These are phyloP conservation scores for Phlyctochytrium arcticum DNA, from an alignment of 192 early-diverging fungal species.

Conservation along the genomic window DNA sequence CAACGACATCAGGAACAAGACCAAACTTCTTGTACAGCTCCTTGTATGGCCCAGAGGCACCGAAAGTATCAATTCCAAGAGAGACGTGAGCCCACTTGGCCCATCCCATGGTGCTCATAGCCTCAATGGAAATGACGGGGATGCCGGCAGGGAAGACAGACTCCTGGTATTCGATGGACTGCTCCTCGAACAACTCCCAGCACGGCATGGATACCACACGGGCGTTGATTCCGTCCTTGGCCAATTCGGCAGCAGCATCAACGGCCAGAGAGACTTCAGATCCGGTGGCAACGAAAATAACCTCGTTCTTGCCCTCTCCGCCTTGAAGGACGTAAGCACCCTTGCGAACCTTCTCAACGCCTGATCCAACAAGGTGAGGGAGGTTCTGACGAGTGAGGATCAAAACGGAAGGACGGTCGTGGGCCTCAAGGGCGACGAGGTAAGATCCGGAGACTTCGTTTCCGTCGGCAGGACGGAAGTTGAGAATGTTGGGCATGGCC, in stretches of 20 bases:
- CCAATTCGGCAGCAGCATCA: slow-evolving; percentile 75
- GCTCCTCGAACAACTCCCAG: slow-evolving; percentile 81
- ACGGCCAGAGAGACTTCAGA: slow-evolving; percentile 89
- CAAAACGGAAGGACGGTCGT: slow-evolving; percentile 72
- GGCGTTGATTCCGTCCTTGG: slow-evolving; percentile 42
- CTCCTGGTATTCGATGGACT: slow-evolving; percentile 74
- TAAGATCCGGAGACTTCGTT: slow-evolving; percentile 92
- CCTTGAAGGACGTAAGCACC: slow-evolving; percentile 85
- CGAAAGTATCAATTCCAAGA: slow-evolving; percentile 88
- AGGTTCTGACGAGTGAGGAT: slow-evolving; percentile 91
- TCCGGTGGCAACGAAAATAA: slow-evolving; percentile 81
- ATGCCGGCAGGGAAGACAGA: slow-evolving; percentile 75
- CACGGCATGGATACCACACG: slow-evolving; percentile 95
- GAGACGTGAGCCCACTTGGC: slow-evolving; percentile 82
- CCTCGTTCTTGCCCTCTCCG: slow-evolving; percentile 47
- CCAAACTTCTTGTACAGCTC: slow-evolving; percentile 84
- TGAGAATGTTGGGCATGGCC: slow-evolving; percentile 83
- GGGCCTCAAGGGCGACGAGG: slow-evolving; percentile 68
- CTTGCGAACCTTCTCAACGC: slow-evolving; percentile 72
- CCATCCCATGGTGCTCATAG: slow-evolving; percentile 85
- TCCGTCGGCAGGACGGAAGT: slow-evolving; percentile 90
- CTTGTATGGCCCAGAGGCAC: slow-evolving; percentile 74
- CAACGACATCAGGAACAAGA: slow-evolving; percentile 70
- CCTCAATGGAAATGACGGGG: slow-evolving; percentile 87
- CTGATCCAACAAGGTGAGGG: slow-evolving; percentile 83